Evolutionary conservation across 176 grass and related monocot species (phyloP).

Genomic region (Aegilops umbellulata): DNA sequence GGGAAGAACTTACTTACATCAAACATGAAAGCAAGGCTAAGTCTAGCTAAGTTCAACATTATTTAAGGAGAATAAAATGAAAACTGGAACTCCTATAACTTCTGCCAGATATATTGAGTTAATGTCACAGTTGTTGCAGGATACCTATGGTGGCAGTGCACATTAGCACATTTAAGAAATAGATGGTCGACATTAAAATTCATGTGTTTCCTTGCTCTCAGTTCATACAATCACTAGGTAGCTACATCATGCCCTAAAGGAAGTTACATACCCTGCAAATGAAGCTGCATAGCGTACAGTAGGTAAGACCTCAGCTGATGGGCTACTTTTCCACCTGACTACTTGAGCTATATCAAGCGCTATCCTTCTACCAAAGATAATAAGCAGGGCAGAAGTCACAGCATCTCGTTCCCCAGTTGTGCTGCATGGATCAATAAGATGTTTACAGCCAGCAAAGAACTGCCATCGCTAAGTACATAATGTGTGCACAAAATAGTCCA

Average conservation of each 20-base stretch:
- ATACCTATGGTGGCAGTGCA: slow-evolving; percentile 16
- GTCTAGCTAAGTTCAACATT: neutral
- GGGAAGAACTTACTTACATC: neutral
- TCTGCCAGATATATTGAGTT: neutral
- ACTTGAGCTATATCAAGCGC: slow-evolving; percentile 96
- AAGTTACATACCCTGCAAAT: slow-evolving; percentile 76
- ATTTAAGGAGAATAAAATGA: neutral
- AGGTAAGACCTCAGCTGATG: slow-evolving; percentile 63
- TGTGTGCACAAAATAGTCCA: slow-evolving; percentile 7
- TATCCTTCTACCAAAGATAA: slow-evolving; percentile 82
- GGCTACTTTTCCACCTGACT: slow-evolving; percentile 86
- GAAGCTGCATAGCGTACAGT: slow-evolving; percentile 83
- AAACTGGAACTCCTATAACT: neutral
- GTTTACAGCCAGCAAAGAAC: slow-evolving; percentile 1
- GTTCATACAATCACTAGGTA: slow-evolving; percentile 1
- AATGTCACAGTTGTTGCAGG: neutral
- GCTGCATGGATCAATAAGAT: slow-evolving; percentile 40
- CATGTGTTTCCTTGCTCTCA: neutral
- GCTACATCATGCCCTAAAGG: slow-evolving; percentile 1
- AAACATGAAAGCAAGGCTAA: neutral
- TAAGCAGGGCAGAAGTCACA: slow-evolving; percentile 89
- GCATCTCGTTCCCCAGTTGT: slow-evolving; percentile 88
- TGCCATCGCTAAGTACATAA: slow-evolving; percentile 8
- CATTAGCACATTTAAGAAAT: neutral
- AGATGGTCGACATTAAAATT: neutral